Evolutionary conservation across 768 basidiomycete species (phyloP), one percentile per base, ranked within the genome.

Genomic region (Ramaria rubella): DNA sequence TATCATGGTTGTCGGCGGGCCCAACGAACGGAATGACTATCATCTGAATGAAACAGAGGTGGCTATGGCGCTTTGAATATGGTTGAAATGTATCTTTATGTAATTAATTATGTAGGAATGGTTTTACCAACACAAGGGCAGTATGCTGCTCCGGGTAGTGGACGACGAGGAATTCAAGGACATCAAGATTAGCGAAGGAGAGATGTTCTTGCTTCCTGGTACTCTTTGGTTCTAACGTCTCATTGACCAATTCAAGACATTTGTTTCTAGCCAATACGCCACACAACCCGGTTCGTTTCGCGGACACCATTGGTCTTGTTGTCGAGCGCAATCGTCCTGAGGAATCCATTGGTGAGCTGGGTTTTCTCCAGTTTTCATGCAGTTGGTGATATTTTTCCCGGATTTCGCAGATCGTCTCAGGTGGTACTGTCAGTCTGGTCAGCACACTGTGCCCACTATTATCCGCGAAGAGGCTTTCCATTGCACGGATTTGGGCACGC

Each of bases 111-210:
- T 21, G 5, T 49, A 92, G 87, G 95, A 98, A 71, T 97, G 94
- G 94, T 98, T 97, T 71, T 97, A 94, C 71, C 95, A 99, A 67
- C 78, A 94, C 75, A 93, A 94, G 69, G 95, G 95, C 2, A 82
- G 79, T 2, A 97, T 98, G 94, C 74, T 91, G 2, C 76, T 99
- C 21, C 84, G 89, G 58, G 85, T 90, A 1, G 86, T 96, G 15
- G 90, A 92, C 49, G 89, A 82, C 6, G 83, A 80, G 9, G 73
- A 75, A 60, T 94, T 94, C 71, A 77, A 78, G 65, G 95, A 98
- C 68, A 88, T 97, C 48, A 73, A 73, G 26, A 96, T 98, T 62
- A 87, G 85, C 60, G 94, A 99, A 70, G 94, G 94, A 46, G 93
- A 94, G 59, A 97, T 97, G 94, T 97, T 96, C 70, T 65, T 98